Evolutionary conservation across 768 basidiomycete species (phyloP), one percentile per base, ranked within the genome.

Genomic region (Pulveroboletus sp.): DNA sequence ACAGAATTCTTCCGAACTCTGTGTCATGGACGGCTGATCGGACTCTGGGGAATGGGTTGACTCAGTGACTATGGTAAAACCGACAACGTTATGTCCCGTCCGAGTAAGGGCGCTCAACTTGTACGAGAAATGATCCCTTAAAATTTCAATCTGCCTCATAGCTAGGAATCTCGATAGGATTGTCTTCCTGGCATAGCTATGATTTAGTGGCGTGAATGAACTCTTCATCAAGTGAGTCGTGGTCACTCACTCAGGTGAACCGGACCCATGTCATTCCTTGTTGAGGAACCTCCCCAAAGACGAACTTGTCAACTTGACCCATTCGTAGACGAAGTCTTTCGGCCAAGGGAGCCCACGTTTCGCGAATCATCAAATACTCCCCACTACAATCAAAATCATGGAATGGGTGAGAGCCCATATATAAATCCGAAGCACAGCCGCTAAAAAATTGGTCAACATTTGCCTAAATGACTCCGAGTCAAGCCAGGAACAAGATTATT

Each of bases 81-180:
- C n/a, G 40, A 31, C 1, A 45, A 29, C 13, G 11, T 16, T 27
- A 26, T 6, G 24, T 37, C 9, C 54, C 54, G 8, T 37, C 39
- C 27, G 22, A n/a, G 53, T 63, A 54, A 43, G 55, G n/a, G n/a
- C n/a, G 68, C 47, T 68, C 62, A 47, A 60, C 74, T 52, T 57
- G 85, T 86, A 51, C 78, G 78, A 27, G 63, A 56, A n/a, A 91
- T 68, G 39, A 92, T 78, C 92, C 90, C 55, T 81, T 87, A 63
- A 89, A 88, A 11, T 77, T 69, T 12, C 80, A 78, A 54, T 81
- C 70, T 1, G 80, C 74, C 43, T 74, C 73, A 70, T 73, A 0
- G 88, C 86, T 9, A 92, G 70, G 22, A 93, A 63, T 54, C 88
- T 72, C 0, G 88, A 87, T 24, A 92, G 68, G 0, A 88, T 90